These are phyloP conservation scores for Beauveria scarabaeidicola DNA, from an alignment of 2,329 filamentous ascomycete species.

Conservation along the genomic window DNA sequence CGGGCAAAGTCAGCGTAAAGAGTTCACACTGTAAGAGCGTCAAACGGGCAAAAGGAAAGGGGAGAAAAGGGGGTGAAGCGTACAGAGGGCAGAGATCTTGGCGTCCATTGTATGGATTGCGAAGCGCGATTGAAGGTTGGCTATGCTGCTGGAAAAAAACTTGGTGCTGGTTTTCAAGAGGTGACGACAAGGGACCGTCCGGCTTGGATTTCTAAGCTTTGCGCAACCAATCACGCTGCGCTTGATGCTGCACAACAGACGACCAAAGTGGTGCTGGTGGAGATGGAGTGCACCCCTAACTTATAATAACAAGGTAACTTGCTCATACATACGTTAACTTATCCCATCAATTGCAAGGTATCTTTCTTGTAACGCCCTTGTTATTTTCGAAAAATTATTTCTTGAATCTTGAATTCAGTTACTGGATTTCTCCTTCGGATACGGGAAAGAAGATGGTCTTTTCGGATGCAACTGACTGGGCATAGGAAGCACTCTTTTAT, in stretches of 20 bases:
- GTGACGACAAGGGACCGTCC: conserved; percentile 8
- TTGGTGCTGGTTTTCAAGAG: neutral
- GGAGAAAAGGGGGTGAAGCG: neutral
- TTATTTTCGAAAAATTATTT: too few species aligned
- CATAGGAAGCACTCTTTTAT: too few species aligned
- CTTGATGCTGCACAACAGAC: neutral
- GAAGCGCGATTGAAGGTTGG: neutral
- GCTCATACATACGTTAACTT: too few species aligned
- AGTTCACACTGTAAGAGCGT: too few species aligned
- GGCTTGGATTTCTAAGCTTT: conserved; percentile 8
- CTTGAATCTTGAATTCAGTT: too few species aligned
- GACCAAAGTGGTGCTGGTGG: neutral
- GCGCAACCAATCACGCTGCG: conserved; percentile 5
- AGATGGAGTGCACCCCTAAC: neutral
- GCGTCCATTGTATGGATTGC: conserved; percentile 24
- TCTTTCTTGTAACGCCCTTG: too few species aligned
- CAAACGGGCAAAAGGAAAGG: too few species aligned
- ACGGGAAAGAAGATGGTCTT: too few species aligned
- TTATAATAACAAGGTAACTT: too few species aligned
- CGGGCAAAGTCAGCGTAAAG: neutral
- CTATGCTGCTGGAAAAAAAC: neutral
- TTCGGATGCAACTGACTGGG: too few species aligned
- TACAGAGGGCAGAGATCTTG: conserved; percentile 12
- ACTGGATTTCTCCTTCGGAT: too few species aligned
- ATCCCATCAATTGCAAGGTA: too few species aligned